Conservation (phyloP, 495 filamentous ascomycete species). For the Hypomontagnella monticulosa region DNA sequence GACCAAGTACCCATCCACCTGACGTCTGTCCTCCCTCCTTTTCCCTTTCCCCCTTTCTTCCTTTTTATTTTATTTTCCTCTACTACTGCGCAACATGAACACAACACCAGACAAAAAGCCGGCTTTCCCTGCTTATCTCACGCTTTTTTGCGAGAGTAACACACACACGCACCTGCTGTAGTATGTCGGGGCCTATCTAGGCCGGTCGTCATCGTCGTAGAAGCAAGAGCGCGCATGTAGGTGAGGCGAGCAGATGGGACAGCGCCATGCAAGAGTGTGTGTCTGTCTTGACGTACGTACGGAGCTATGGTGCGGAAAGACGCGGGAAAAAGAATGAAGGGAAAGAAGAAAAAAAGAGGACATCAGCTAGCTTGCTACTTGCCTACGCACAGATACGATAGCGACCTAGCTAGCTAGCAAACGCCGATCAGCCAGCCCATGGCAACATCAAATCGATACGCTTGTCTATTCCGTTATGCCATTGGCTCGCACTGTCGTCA, state of each 20-base stretch:
- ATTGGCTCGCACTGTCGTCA: conserved; percentile 5
- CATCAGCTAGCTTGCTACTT: too few relatives aligned
- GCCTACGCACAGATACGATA: not conserved
- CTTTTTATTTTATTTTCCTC: not conserved
- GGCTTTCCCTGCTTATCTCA: conserved; percentile 14
- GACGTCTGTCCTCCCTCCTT: not conserved
- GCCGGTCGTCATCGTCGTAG: too few relatives aligned
- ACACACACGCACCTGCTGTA: conserved; percentile 10
- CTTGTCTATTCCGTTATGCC: conserved; percentile 10
- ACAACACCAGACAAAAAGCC: conserved; percentile 10
- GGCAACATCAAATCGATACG: conserved; percentile 22
- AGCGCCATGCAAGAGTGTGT: not conserved
- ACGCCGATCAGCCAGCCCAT: conserved; percentile 27
- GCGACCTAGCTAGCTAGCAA: too few relatives aligned
- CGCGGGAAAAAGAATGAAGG: not conserved
- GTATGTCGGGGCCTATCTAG: too few relatives aligned
- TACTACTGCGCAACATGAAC: conserved; percentile 18
- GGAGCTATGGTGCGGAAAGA: conserved; percentile 17
- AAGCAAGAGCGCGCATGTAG: too few relatives aligned
- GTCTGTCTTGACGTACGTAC: not conserved
- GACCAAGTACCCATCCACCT: conserved; percentile 15
- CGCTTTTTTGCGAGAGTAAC: conserved; percentile 8
- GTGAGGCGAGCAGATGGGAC: conserved; percentile 7
- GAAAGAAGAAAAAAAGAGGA: not conserved
- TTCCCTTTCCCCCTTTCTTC: conserved; percentile 2